Base-by-base conservation (phyloP, 768 basidiomycete genomes). In the Trametes cinnabarina region DNA sequence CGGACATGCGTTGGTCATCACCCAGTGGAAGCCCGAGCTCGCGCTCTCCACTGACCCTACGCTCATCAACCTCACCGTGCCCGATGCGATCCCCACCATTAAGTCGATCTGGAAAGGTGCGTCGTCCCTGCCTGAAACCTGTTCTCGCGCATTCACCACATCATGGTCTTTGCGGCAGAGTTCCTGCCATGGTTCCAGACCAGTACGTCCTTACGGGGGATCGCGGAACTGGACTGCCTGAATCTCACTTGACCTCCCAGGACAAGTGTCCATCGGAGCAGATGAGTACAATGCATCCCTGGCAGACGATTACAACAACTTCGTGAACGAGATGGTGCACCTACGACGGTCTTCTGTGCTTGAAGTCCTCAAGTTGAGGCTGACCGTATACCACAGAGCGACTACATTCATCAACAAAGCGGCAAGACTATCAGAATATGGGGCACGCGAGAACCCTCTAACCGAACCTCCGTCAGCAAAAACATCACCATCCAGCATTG, bases 401-500 rank as follows among this genome's bases (percentile, higher is more conserved):
- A 65, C 17, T 77, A 73, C 58, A 73, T 80, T 26, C 22, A 55
- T 10, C 52, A 50, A 20, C 57, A 64, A 39, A 67, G 71, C 20
- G 66, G 69, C 20, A 80, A 78, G 65, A 65, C 65, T 1, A 76
- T 79, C 25, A 75, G 78, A 17, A 65, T 69, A 0, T 79, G 79
- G 78, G 74, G 76, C 3, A 75, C 77, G 4, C 67, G 73, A 58
- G 76, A 77, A 61, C 72, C 76, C 6, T 74, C 73, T 32, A 69
- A 66, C 19, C 68, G 59, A 0, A 65, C 72, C 3, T 69, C 72
- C 34, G 71, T 79, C 43, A 72, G 71, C 40, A 74, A 69, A 53
- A 71, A 71, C 49, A 70, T 79, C 20, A 79, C 76, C 11, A 74
- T 78, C 55, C 77, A 79, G 46, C 78, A 79, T 53, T 79, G 78